Conservation (phyloP, 2,329 filamentous ascomycete genomes). For the Colletotrichum sp. region DNA sequence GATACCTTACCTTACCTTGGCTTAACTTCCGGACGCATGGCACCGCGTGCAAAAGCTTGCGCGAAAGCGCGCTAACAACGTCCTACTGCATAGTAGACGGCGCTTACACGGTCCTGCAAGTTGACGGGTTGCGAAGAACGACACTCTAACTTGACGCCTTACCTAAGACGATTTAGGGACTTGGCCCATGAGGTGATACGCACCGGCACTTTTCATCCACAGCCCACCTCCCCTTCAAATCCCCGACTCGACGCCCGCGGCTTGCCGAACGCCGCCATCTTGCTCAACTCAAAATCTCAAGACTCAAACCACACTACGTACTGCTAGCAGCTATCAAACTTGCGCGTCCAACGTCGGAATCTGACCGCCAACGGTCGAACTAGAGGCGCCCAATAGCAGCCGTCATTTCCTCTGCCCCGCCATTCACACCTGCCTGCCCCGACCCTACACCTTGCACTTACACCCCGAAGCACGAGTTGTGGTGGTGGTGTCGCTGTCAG, state of each 20-base stretch:
- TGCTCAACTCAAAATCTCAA: background rate
- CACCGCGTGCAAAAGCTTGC: background rate
- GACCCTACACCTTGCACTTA: background rate
- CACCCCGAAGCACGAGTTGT: background rate
- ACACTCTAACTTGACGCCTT: background rate
- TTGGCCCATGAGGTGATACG: background rate
- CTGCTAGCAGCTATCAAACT: background rate
- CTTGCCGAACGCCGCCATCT: background rate
- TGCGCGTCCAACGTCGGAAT: background rate
- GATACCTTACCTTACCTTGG: background rate
- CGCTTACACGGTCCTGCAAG: background rate
- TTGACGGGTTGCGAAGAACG: background rate
- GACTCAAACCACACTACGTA: background rate
- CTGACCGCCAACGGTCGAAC: background rate
- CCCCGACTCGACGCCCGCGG: background rate
- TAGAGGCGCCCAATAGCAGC: background rate
- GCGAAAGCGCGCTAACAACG: constrained; percentile 1
- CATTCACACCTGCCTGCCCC: background rate
- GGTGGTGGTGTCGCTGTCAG: background rate
- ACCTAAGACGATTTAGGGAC: background rate
- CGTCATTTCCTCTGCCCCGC: background rate
- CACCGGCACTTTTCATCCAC: background rate
- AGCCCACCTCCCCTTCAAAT: background rate
- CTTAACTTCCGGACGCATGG: background rate
- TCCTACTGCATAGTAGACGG: background rate